phyloP scores from a whole-genome alignment of 2,329 filamentous ascomycete genomes.

The Aspergillus puulaauensis region DNA sequence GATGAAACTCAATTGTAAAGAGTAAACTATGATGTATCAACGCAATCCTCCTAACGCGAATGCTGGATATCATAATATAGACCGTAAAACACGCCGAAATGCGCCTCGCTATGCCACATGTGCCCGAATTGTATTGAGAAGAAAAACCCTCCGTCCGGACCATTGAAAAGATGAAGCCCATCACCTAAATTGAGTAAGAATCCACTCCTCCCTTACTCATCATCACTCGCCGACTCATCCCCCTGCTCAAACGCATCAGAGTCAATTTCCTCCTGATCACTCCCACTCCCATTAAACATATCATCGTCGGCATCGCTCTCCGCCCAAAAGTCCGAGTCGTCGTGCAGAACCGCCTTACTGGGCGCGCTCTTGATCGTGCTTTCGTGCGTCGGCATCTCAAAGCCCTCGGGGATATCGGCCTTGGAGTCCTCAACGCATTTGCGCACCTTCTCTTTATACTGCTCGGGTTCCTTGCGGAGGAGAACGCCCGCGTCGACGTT shows the following conservation, averaged over 20 bases:
- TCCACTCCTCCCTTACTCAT: conserved; percentile 38
- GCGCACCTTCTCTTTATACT: conserved; percentile 69
- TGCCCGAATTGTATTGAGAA: background rate
- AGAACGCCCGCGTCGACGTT: conserved; percentile 91
- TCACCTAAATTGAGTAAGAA: background rate
- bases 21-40: background rate
- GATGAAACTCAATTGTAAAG: background rate
- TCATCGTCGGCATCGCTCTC: conserved; percentile 70
- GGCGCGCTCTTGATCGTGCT: conserved; percentile 45
- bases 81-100: conserved; percentile 7
- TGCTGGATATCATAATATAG: conserved; percentile 9
- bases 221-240: conserved; percentile 56
- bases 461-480: conserved; percentile 69
- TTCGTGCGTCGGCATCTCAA: conserved; percentile 76
- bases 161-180: background rate
- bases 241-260: conserved; percentile 48
- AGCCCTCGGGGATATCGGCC: conserved; percentile 74
- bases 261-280: conserved; percentile 46
- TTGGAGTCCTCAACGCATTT: conserved; percentile 72
- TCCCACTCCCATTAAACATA: conserved; percentile 75
- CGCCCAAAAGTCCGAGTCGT: conserved; percentile 76
- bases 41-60: background rate
- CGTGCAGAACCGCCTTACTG: conserved; percentile 61
- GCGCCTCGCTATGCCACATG: conserved; percentile 16
- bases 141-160: background rate